phyloP scores from a whole-genome alignment of 2,329 filamentous ascomycete genomes.

The Claviceps quebecensis region DNA sequence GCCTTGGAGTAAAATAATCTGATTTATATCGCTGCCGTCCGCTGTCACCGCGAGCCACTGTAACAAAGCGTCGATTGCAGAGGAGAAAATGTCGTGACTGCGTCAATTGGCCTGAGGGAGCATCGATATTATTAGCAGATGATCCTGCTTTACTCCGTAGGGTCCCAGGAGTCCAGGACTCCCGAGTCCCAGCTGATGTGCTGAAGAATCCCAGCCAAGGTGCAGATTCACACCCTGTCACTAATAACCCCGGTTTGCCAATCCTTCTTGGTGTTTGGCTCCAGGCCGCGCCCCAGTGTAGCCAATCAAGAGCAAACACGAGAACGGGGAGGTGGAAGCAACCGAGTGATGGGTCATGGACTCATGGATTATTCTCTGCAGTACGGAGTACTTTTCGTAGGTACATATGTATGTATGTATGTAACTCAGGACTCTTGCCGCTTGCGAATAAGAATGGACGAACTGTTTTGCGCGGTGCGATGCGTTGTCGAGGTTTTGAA shows the following conservation, averaged over 20 bases:
- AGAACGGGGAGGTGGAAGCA: not conserved
- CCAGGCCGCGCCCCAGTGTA: not conserved
- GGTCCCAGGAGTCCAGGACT: too few relatives aligned
- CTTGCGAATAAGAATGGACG: not conserved
- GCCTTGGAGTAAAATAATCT: not conserved
- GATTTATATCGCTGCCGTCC: not conserved
- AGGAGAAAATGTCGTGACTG: not conserved
- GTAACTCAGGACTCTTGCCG: not conserved
- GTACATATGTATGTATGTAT: not conserved
- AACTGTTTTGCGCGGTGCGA: not conserved
- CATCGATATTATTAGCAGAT: not conserved
- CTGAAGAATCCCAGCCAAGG: not conserved
- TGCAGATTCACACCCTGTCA: not conserved
- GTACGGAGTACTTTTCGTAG: not conserved
- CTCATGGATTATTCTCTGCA: too few relatives aligned
- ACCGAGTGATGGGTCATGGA: not conserved
- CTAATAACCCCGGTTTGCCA: not conserved
- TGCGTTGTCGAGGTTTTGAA: not conserved
- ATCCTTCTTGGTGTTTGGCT: not conserved
- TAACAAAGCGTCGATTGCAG: not conserved
- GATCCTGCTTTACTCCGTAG: not conserved
- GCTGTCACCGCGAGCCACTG: not conserved
- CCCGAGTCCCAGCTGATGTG: not conserved
- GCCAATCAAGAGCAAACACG: constrained; percentile 1
- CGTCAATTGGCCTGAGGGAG: not conserved